Conservation (phyloP, 2,329 filamentous ascomycete species). For the Apiospora arundinis region DNA sequence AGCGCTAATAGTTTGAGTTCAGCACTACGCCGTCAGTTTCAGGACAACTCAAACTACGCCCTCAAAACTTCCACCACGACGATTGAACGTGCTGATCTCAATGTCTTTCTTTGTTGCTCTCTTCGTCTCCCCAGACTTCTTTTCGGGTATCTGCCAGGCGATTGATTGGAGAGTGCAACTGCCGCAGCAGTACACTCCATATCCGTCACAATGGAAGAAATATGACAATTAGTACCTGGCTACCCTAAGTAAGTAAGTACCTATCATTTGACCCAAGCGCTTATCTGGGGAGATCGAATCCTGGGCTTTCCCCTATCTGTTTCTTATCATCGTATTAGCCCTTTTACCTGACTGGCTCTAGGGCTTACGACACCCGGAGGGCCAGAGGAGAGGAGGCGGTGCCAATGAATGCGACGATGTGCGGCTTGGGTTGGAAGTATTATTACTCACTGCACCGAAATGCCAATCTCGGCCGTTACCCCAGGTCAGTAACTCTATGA, state of each 20-base stretch:
- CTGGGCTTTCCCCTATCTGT: too few relatives aligned
- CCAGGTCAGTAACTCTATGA: background rate
- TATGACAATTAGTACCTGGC: too few relatives aligned
- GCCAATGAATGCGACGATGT: background rate
- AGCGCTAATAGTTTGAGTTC: background rate
- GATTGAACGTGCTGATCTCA: background rate
- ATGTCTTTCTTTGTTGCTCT: background rate
- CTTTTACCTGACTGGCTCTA: too few relatives aligned
- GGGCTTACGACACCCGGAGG: too few relatives aligned
- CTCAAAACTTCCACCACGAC: background rate
- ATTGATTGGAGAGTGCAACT: background rate
- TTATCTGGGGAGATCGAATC: too few relatives aligned
- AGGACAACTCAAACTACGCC: background rate
- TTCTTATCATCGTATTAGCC: too few relatives aligned
- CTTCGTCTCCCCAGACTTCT: background rate
- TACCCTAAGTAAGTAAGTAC: too few relatives aligned
- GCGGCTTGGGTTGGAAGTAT: background rate
- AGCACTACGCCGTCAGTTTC: background rate
- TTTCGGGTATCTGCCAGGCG: background rate
- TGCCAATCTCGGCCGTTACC: background rate
- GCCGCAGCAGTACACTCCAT: background rate
- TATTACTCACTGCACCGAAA: background rate
- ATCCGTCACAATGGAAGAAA: background rate
- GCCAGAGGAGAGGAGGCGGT: background rate
- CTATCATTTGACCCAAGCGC: too few relatives aligned